Evolutionary conservation across 2,329 filamentous ascomycete genomes (phyloP).

Genomic region (Corynespora cassiicola): DNA sequence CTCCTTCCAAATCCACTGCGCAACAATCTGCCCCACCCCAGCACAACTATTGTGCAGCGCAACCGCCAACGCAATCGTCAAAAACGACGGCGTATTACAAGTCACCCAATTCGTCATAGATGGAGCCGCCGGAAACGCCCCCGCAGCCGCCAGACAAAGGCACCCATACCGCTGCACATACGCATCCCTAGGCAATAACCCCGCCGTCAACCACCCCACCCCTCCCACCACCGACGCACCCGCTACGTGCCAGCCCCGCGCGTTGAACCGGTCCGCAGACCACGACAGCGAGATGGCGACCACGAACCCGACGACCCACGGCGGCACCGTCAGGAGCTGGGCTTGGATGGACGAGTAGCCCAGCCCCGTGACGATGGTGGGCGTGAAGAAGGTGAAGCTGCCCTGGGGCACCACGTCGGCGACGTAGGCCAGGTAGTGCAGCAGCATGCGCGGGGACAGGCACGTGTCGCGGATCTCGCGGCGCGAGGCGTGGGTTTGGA

Average conservation of each 20-base stretch:
- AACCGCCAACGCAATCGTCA: constrained; percentile 47
- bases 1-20: constrained; percentile 50
- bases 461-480: constrained; percentile 47
- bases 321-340: constrained; percentile 48
- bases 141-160: constrained; percentile 44
- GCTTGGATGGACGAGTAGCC: constrained; percentile 50
- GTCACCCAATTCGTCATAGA: constrained; percentile 49
- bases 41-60: constrained; percentile 48
- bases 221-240: constrained; percentile 35
- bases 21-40: constrained; percentile 47
- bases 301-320: constrained; percentile 43
- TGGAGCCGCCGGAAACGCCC: constrained; percentile 46
- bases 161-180: constrained; percentile 42
- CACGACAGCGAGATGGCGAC: constrained; percentile 29
- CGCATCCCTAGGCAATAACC: constrained; percentile 29
- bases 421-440: constrained; percentile 39
- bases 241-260: constrained; percentile 25
- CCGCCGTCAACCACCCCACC: constrained; percentile 39
- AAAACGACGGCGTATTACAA: constrained; percentile 45
- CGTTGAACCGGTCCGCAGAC: constrained; percentile 28
- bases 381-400: constrained; percentile 51
- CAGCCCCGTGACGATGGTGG: constrained; percentile 52
- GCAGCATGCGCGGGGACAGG: constrained; percentile 46
- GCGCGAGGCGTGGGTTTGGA: constrained; percentile 40
- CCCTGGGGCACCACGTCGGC: constrained; percentile 38